These are phyloP conservation scores for Onygena corvina DNA, from an alignment of 2,329 filamentous ascomycete species.

Conservation along the genomic window DNA sequence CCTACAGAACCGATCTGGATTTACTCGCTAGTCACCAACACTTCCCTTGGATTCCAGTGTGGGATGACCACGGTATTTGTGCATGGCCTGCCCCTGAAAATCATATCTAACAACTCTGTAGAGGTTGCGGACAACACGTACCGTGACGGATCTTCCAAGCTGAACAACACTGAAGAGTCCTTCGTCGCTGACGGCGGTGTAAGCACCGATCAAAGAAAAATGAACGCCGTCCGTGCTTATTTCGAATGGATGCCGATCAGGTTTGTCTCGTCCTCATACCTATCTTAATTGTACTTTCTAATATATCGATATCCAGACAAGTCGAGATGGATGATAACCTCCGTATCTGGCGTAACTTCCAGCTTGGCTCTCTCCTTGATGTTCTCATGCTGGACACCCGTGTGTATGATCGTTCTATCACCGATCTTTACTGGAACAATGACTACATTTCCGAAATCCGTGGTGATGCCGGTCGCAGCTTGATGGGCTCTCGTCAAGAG, in stretches of 20 bases:
- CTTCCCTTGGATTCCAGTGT: conserved; percentile 52
- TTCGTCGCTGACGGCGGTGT: conserved; percentile 49
- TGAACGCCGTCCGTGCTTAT: conserved; percentile 59
- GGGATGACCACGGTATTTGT: conserved; percentile 47
- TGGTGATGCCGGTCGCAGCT: conserved; percentile 53
- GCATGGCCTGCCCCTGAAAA: neutral
- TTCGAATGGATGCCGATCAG: conserved; percentile 55
- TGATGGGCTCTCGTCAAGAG: conserved; percentile 64
- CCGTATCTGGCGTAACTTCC: conserved; percentile 55
- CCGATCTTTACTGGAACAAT: conserved; percentile 46
- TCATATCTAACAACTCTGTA: conserved; percentile 16
- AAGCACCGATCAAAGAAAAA: conserved; percentile 60
- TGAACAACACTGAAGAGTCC: conserved; percentile 56
- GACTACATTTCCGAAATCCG: conserved; percentile 51
- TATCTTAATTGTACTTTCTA: neutral
- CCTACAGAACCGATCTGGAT: conserved; percentile 51
- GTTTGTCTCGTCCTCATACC: conserved; percentile 15
- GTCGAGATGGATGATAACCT: conserved; percentile 58
- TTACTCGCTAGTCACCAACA: conserved; percentile 44
- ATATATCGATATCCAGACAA: conserved; percentile 27
- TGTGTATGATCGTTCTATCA: conserved; percentile 56
- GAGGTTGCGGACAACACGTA: conserved; percentile 56
- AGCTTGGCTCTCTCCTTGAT: conserved; percentile 54
- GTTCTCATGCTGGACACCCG: conserved; percentile 58
- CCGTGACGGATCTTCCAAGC: conserved; percentile 46